phyloP scores from a whole-genome alignment of 148 eudicot species.

The Nepenthes gracilis region DNA sequence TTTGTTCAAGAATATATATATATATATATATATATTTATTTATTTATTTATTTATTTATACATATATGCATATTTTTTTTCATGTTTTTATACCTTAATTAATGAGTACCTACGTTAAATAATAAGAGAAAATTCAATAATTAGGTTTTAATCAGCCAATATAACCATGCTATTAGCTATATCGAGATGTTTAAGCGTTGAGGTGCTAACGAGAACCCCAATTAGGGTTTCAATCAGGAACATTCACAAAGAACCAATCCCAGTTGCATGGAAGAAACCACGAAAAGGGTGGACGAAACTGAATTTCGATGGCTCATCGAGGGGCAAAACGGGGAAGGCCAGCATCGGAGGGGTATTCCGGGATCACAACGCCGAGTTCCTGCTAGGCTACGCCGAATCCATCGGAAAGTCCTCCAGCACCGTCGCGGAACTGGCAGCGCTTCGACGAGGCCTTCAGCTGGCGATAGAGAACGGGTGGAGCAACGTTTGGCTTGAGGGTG shows the following conservation, averaged over 20 bases:
- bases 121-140: too few relatives aligned
- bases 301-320: constrained; percentile 81
- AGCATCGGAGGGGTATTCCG: constrained; percentile 89
- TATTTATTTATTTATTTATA: too few relatives aligned
- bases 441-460: constrained; percentile 69
- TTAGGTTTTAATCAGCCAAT: too few relatives aligned
- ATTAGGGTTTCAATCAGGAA: constrained; percentile 23
- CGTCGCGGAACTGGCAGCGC: constrained; percentile 63
- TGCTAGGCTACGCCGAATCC: constrained; percentile 68
- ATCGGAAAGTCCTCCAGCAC: constrained; percentile 50
- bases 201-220: constrained; percentile 13
- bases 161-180: constrained; percentile 20
- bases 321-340: constrained; percentile 42
- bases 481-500: constrained; percentile 84
- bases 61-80: too few relatives aligned
- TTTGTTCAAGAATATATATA: too few relatives aligned
- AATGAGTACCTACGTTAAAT: too few relatives aligned
- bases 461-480: constrained; percentile 55
- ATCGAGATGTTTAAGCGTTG: constrained; percentile 18
- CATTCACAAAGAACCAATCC: constrained; percentile 39
- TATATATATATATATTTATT: too few relatives aligned
- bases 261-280: constrained; percentile 73
- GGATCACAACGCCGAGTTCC: constrained; percentile 60
- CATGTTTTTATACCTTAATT: too few relatives aligned
- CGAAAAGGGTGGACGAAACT: constrained; percentile 73